Evolutionary conservation across 148 eudicot genomes (phyloP).

Genomic region (Heliosperma pusillum): DNA sequence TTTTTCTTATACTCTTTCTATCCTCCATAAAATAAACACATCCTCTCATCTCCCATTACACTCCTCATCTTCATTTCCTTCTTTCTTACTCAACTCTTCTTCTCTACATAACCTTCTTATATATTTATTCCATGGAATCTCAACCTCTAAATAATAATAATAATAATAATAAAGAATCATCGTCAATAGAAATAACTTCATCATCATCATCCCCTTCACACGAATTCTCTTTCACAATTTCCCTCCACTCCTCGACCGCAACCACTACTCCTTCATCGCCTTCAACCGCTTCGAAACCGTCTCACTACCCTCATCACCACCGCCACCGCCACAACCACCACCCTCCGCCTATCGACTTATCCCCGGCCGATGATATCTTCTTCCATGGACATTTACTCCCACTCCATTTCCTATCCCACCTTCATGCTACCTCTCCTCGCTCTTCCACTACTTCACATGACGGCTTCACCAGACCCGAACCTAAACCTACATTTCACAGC

Average conservation of each 20-base stretch:
- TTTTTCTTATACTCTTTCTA: background rate
- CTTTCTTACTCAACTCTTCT: background rate
- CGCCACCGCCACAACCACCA: background rate
- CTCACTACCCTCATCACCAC: too few species aligned
- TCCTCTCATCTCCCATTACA: background rate
- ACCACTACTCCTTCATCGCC: background rate
- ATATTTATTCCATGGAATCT: background rate
- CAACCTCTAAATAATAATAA: too few species aligned
- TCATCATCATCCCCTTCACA: constrained; percentile 40
- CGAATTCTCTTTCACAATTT: constrained; percentile 50
- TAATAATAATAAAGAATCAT: too few species aligned
- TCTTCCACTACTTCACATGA: constrained; percentile 57
- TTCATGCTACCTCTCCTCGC: constrained; percentile 43
- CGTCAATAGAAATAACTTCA: constrained; percentile 25
- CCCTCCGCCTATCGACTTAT: constrained; percentile 46
- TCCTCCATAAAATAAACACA: background rate
- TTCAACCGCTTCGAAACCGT: background rate
- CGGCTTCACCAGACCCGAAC: constrained; percentile 45
- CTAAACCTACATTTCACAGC: background rate
- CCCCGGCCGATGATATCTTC: constrained; percentile 82
- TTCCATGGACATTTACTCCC: constrained; percentile 78
- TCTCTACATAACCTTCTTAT: background rate
- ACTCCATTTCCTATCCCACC: constrained; percentile 60
- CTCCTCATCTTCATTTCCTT: background rate
- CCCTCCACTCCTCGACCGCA: constrained; percentile 23